Evolutionary conservation across 2,329 filamentous ascomycete genomes (phyloP).

Genomic region (Penicillium janthinellum): DNA sequence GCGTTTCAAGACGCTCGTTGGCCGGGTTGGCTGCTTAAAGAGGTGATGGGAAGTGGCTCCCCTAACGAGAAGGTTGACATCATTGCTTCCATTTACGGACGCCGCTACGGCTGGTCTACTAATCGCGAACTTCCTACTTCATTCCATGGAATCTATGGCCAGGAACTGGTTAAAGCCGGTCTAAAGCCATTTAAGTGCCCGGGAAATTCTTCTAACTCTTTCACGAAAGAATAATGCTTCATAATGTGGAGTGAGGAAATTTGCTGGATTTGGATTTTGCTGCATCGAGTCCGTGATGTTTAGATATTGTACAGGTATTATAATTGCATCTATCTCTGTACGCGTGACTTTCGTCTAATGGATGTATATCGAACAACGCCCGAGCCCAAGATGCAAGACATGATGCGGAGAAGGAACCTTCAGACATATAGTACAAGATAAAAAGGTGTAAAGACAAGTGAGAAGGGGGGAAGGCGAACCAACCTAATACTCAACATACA

Average conservation of each 20-base stretch:
- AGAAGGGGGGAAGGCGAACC: slow-evolving; percentile 8
- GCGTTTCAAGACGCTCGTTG: not conserved
- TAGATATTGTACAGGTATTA: slow-evolving; percentile 9
- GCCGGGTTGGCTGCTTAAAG: not conserved
- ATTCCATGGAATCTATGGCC: too few relatives aligned
- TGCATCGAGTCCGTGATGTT: not conserved
- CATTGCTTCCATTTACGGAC: slow-evolving; percentile 5
- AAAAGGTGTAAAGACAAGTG: slow-evolving; percentile 3
- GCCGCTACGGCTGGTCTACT: not conserved
- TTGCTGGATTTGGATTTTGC: not conserved
- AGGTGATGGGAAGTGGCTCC: slow-evolving; percentile 1
- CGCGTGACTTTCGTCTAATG: not conserved
- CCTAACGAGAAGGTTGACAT: slow-evolving; percentile 20
- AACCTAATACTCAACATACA: slow-evolving; percentile 19
- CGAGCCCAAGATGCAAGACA: slow-evolving; percentile 18
- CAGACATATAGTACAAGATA: slow-evolving; percentile 14
- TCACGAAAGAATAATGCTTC: too few relatives aligned
- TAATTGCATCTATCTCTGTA: not conserved
- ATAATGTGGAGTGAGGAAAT: not conserved
- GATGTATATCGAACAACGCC: slow-evolving; percentile 19
- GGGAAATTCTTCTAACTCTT: too few relatives aligned
- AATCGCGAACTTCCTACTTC: too few relatives aligned
- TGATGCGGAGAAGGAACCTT: slow-evolving; percentile 3
- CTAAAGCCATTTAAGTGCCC: too few relatives aligned
- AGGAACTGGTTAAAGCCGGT: too few relatives aligned